Conservation (phyloP, 176 grass and related monocot species). For the Phyllostachys edulis region DNA sequence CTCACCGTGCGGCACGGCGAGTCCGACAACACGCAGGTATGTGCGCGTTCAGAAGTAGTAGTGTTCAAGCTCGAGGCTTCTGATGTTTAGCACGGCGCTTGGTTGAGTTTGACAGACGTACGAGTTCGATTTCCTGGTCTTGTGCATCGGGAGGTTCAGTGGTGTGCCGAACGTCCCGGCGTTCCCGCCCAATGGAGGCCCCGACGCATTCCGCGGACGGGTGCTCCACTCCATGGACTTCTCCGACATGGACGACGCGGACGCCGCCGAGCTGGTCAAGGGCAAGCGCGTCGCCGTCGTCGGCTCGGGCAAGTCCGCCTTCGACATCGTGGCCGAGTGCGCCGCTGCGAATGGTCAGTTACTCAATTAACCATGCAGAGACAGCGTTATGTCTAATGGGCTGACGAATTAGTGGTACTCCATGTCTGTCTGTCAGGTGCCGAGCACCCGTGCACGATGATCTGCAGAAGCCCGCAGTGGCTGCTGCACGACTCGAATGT, state of each 20-base stretch:
- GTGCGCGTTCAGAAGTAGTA: neutral
- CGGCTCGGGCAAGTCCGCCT: conserved; percentile 44
- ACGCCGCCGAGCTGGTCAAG: conserved; percentile 39
- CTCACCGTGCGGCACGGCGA: conserved; percentile 32
- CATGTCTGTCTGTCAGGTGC: conserved; percentile 20
- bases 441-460: conserved; percentile 50
- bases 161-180: conserved; percentile 61
- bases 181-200: conserved; percentile 43
- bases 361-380: neutral
- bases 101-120: neutral
- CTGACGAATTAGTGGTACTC: too few species aligned
- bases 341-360: conserved; percentile 36
- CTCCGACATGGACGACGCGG: conserved; percentile 35
- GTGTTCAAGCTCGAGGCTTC: neutral
- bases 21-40: neutral
- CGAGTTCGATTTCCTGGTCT: conserved; percentile 71
- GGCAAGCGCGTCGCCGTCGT: conserved; percentile 54
- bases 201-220: conserved; percentile 54
- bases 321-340: conserved; percentile 50
- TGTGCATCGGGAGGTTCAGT: conserved; percentile 82
- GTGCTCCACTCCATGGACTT: conserved; percentile 70
- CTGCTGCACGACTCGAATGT: conserved; percentile 24
- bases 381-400: too few species aligned
- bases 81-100: too few species aligned
- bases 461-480: conserved; percentile 49